A percentile compares a stretch with the other conserved stretches of the same genome.
Evolutionary conservation across 441 rosid species (phyloP).

Genomic region (Eruca vesicaria): DNA sequence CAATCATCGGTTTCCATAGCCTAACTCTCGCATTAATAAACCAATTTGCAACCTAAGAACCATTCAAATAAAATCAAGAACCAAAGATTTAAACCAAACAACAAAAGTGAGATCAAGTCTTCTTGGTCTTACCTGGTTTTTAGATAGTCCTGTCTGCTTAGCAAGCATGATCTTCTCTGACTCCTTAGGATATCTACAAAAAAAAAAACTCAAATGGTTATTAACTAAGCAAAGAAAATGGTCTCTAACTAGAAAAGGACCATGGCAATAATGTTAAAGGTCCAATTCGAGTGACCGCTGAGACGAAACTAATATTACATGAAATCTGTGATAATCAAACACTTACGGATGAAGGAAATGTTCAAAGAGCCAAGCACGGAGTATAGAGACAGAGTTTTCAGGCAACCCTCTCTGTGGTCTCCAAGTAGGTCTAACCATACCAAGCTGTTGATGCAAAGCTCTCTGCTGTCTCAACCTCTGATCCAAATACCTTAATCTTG

Average conservation of each 20-base stretch:
- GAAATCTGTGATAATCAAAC: background rate
- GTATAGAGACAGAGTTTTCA: conserved; percentile 69
- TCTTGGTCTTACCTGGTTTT: conserved; percentile 23
- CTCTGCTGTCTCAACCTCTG: conserved; percentile 49
- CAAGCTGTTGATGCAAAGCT: conserved; percentile 53
- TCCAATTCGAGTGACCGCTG: too few relatives aligned
- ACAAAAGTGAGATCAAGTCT: background rate
- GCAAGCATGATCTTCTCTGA: conserved; percentile 76
- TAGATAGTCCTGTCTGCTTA: conserved; percentile 71
- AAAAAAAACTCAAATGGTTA: background rate
- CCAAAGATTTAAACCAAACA: background rate
- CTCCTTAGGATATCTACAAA: conserved; percentile 75
- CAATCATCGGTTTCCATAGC: conserved; percentile 89
- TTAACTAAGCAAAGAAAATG: background rate
- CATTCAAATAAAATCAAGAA: background rate
- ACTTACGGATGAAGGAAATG: conserved; percentile 77
- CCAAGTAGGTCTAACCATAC: conserved; percentile 73
- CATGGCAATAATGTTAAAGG: too few relatives aligned
- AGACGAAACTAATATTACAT: too few relatives aligned
- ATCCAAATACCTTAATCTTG: conserved; percentile 66
- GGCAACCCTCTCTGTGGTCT: conserved; percentile 77
- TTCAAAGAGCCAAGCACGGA: conserved; percentile 83
- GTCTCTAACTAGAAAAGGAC: too few relatives aligned
- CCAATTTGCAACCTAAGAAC: conserved; percentile 74
- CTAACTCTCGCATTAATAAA: conserved; percentile 82